Base-by-base conservation (phyloP, 73 alveolate species). In the Halteria grandinella region DNA sequence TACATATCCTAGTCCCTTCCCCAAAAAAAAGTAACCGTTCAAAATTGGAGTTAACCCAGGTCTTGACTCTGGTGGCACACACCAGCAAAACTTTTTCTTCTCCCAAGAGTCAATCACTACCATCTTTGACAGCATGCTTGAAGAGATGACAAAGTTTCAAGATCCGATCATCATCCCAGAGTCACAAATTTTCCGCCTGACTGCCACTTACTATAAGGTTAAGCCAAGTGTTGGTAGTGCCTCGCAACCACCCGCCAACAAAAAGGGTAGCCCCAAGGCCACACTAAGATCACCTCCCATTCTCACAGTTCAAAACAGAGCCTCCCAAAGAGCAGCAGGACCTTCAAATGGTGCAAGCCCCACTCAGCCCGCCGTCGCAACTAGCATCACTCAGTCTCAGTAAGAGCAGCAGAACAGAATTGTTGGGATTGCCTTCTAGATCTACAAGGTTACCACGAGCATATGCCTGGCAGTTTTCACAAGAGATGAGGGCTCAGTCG, bases 81-180 rank as follows among this genome's bases (percentile, higher is more conserved):
- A n/a, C n/a, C n/a, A n/a, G n/a, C n/a, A n/a, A n/a, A n/a, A n/a
- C 29, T 25, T 18, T 28, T 66, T 66, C 23, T 66, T 36, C 32
- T 45, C 80, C 3, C 32, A n/a, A 28, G 66, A 45, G 25, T 63
- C 43, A 7, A 54, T 55, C 27, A 34, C 32, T 6, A 18, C 5
- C 41, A 31, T 66, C 2, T 66, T 44, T 28, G 63, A 66, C 39
- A 15, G 15, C 15, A 45, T 66, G 8, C 25, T 66, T 7, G 80
- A 66, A 36, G 80, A 66, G 29, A 66, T 66, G 33, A 66, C 66
- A 7, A 66, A 66, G 43, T 66, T 66, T 27, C 47, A 66, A 27
- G 80, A 66, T 47, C 80, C 80, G 8, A 66, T 66, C 7, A 47
- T 66, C 45, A 66, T 66, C 7, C 63, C 69, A 5, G 80, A 66